Conservation (phyloP, 2,329 filamentous ascomycete genomes). For the Fusarium sarcochroum region DNA sequence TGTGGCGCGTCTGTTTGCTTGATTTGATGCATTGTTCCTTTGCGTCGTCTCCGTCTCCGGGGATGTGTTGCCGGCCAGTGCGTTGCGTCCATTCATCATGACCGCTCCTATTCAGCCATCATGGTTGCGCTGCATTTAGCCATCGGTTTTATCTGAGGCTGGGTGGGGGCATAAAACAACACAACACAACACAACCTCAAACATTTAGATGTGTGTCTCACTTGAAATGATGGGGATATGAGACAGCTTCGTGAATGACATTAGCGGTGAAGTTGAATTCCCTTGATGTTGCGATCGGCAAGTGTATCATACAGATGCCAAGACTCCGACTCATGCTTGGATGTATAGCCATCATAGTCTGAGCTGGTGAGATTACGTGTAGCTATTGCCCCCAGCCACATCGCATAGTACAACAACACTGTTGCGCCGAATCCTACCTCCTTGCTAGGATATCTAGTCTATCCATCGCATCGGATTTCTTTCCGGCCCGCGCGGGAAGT, state of each 20-base stretch:
- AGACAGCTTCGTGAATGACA: background rate
- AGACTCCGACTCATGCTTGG: conserved; percentile 5
- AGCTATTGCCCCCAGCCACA: background rate
- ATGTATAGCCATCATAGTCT: background rate
- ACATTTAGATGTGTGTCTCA: conserved; percentile 4
- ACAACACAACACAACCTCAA: background rate
- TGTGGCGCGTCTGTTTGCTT: conserved; percentile 7
- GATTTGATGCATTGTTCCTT: background rate
- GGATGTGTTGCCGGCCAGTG: conserved; percentile 16
- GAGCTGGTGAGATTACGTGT: conserved; percentile 19
- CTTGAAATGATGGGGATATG: background rate
- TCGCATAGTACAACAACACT: background rate
- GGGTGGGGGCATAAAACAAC: conserved; percentile 16
- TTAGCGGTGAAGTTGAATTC: conserved; percentile 17
- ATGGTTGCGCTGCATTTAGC: conserved; percentile 30
- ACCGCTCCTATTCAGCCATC: conserved; percentile 24
- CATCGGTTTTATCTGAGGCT: conserved; percentile 12
- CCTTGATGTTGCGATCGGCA: conserved; percentile 18
- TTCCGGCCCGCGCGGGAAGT: conserved; percentile 3
- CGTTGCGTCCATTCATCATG: conserved; percentile 25
- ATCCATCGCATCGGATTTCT: conserved; percentile 13
- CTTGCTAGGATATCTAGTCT: background rate
- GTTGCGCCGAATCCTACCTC: background rate
- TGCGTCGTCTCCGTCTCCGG: conserved; percentile 7
- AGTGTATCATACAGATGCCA: conserved; percentile 3